These are phyloP conservation scores for Gossypium arboreum DNA, from an alignment of 345 rosid species.

Conservation along the genomic window DNA sequence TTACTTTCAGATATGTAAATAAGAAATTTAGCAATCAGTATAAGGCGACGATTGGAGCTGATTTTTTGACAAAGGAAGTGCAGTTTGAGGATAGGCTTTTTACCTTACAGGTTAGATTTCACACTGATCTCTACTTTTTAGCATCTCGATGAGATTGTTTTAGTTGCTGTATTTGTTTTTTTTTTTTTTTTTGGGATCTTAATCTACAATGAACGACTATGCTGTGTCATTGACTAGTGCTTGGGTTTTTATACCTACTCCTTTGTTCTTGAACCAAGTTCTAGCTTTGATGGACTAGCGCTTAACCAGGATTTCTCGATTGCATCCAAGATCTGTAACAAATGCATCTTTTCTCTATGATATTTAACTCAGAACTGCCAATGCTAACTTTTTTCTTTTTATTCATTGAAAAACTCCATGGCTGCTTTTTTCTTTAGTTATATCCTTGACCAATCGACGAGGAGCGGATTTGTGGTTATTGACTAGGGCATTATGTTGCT, in stretches of 20 bases:
- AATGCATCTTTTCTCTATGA: background rate
- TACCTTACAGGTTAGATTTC: constrained; percentile 73
- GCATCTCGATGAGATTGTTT: background rate
- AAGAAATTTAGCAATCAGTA: constrained; percentile 93
- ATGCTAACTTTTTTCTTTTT: background rate
- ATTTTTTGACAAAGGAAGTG: constrained; percentile 93
- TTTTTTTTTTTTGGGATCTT: background rate
- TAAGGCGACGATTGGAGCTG: constrained; percentile 95
- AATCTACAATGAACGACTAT: background rate
- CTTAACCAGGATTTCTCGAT: background rate
- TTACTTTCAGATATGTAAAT: constrained; percentile 75
- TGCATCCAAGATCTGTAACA: background rate
- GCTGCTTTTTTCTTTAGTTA: background rate
- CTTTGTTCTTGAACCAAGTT: background rate
- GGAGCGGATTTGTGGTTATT: background rate
- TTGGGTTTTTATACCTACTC: background rate
- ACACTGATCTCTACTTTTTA: background rate
- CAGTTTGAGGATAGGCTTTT: constrained; percentile 90
- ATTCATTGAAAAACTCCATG: background rate
- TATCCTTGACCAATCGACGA: background rate
- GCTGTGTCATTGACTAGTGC: background rate
- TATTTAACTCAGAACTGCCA: background rate
- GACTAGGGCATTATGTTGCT: background rate
- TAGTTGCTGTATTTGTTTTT: background rate
- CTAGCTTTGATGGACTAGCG: background rate